These are phyloP conservation scores for Trifolium repens DNA, from an alignment of 306 rosid genomes.

Conservation along the genomic window DNA sequence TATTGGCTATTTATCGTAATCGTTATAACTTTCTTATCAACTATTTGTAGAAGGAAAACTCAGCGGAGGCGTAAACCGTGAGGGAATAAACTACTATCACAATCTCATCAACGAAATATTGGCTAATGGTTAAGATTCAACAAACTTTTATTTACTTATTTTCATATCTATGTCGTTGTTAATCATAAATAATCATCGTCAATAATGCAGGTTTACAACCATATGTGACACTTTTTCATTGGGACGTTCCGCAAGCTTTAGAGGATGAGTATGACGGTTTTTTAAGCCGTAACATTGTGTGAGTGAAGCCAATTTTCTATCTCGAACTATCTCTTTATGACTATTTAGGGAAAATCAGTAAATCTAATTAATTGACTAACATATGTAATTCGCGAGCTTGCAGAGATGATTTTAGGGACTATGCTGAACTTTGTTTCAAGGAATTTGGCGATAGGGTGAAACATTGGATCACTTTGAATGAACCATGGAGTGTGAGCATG, in stretches of 20 bases:
- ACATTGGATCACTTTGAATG: constrained; percentile 66
- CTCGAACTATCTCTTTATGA: background rate
- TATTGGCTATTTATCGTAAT: background rate
- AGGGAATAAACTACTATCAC: constrained; percentile 63
- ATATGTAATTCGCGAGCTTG: background rate
- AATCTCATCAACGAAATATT: constrained; percentile 61
- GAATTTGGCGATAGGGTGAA: constrained; percentile 67
- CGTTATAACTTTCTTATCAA: background rate
- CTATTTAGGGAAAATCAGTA: background rate
- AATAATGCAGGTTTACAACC: constrained; percentile 48
- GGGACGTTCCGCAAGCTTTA: constrained; percentile 69
- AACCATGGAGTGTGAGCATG: constrained; percentile 42
- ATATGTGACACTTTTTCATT: constrained; percentile 60
- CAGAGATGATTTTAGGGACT: constrained; percentile 39
- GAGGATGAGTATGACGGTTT: constrained; percentile 71
- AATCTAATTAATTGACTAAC: background rate
- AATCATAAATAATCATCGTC: background rate
- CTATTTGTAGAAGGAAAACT: constrained; percentile 56
- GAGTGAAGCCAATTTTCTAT: background rate
- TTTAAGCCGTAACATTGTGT: constrained; percentile 45
- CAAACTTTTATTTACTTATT: background rate
- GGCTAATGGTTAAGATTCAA: constrained; percentile 30
- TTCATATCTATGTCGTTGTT: background rate
- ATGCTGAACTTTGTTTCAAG: constrained; percentile 40
- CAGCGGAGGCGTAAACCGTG: constrained; percentile 61